Evolutionary conservation across 2,329 filamentous ascomycete species (phyloP).

Genomic region (Tolypocladium endophyticum): DNA sequence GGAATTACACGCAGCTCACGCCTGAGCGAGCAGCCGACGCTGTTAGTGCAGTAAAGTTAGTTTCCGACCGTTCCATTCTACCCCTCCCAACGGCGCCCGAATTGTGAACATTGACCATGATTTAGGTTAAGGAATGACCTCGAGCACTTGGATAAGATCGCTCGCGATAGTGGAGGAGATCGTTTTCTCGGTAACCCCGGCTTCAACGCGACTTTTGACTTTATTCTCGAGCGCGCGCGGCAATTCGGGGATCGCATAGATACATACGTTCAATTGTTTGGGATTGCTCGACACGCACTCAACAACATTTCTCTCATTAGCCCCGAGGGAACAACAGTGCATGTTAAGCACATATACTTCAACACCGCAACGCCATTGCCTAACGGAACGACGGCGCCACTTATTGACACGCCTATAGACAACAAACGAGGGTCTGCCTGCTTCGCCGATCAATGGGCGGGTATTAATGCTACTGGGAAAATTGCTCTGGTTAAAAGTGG

Average conservation of each 20-base stretch:
- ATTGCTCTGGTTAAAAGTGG: conserved; percentile 34
- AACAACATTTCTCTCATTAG: conserved; percentile 31
- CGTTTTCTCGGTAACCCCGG: conserved; percentile 49
- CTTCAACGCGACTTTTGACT: conserved; percentile 49
- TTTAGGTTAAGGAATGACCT: conserved; percentile 41
- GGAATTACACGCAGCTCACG: conserved; percentile 19
- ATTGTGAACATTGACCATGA: background rate
- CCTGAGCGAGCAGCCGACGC: conserved; percentile 28
- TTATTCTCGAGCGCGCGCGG: conserved; percentile 35
- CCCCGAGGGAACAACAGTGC: conserved; percentile 32
- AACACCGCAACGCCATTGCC: conserved; percentile 32
- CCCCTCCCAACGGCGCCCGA: background rate
- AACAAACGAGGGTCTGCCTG: conserved; percentile 25
- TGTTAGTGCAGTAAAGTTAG: conserved; percentile 26
- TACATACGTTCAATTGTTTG: conserved; percentile 34
- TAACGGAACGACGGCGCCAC: conserved; percentile 20
- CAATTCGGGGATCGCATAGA: conserved; percentile 29
- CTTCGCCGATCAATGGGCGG: conserved; percentile 28
- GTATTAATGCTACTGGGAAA: conserved; percentile 29
- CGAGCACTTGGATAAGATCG: conserved; percentile 43
- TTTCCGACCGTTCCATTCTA: background rate
- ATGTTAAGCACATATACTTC: too few species aligned
- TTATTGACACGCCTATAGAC: conserved; percentile 24
- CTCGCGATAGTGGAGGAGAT: conserved; percentile 45
- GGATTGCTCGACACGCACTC: too few species aligned